A percentile compares a stretch with the other conserved stretches of the same genome.
Conservation (phyloP, 2,329 filamentous ascomycete species). For the Apiospora phragmitis region DNA sequence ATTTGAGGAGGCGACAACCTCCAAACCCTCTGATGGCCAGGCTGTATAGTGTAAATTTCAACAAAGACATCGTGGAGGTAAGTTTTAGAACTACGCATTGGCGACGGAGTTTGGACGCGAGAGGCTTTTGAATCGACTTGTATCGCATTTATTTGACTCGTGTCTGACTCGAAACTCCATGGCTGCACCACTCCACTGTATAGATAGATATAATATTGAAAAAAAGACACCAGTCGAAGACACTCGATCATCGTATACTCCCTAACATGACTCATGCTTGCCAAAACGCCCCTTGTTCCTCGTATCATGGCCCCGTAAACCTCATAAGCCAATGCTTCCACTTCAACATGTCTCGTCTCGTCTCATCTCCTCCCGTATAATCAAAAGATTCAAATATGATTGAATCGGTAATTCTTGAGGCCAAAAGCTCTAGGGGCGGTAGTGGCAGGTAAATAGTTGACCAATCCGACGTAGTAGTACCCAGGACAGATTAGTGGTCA, state of each 20-base stretch:
- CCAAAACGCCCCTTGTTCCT: background rate
- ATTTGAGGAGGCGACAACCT: background rate
- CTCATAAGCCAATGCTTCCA: conserved; percentile 1
- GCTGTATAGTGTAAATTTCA: background rate
- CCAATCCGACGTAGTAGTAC: background rate
- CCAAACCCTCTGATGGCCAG: background rate
- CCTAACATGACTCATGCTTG: background rate
- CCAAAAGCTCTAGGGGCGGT: background rate
- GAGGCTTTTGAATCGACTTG: background rate
- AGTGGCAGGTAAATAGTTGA: background rate
- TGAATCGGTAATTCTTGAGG: background rate
- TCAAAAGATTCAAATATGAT: background rate
- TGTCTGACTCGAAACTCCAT: background rate
- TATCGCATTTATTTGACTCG: background rate
- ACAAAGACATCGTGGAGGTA: background rate
- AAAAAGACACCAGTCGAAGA: background rate
- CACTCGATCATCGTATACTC: background rate
- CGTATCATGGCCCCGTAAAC: background rate
- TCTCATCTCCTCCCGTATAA: background rate
- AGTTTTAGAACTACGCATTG: background rate
- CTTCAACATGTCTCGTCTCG: conserved; percentile 4
- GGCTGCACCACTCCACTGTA: background rate
- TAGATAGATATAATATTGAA: background rate
- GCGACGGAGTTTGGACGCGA: background rate
- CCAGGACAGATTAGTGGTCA: background rate